Evolutionary conservation across 2,329 filamentous ascomycete species (phyloP), one percentile per base, ranked within the genome.

Genomic region (Exophiala alcalophila): DNA sequence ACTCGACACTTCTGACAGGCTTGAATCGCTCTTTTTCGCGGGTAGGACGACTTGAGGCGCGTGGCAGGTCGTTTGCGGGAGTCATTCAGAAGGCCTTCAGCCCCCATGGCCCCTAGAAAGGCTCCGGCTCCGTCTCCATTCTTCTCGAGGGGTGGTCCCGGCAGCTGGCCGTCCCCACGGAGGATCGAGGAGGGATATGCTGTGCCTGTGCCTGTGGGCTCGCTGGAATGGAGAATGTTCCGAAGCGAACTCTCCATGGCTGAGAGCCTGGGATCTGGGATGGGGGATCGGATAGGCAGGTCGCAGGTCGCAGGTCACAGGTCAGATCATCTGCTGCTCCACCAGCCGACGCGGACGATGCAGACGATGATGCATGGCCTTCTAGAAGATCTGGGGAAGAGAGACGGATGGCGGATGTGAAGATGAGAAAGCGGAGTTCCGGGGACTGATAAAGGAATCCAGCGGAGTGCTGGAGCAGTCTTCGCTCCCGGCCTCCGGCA

Each of bases 1-100:
- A 57, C 51, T 23, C 61, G 50, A 47, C 61, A 63, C 9, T 57
- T 58, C 35, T 61, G 59, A 44, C 61, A 63, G 8, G 61, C 61
- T 42, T 56, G 52, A 25, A 62, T 57, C 14, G 61, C 61, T 24
- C 61, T 54, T 38, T 61, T 62, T 30, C 61, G 54, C 26, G 61
- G 59, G 52, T 61, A 61, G 6, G 50, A 48, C 16, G 48, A 51
- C 27, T 39, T 47, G 23, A 48, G 49, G 28, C 47, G 41, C 42
- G 45, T 47, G 28, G 42, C 49, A 40, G 46, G 36, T n/a, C 40
- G 37, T 33, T 46, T 46, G 20, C 38, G 37, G 7, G 40, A 47
- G 5, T 46, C 30, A 10, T 15, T 38, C 25, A 40, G 16, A 11
- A 18, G 35, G 21, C 36, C 25, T 36, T 44, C 26, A 34, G 35